Base-by-base conservation (phyloP, 164 flowering plant genomes). In the Vitis labrusca region DNA sequence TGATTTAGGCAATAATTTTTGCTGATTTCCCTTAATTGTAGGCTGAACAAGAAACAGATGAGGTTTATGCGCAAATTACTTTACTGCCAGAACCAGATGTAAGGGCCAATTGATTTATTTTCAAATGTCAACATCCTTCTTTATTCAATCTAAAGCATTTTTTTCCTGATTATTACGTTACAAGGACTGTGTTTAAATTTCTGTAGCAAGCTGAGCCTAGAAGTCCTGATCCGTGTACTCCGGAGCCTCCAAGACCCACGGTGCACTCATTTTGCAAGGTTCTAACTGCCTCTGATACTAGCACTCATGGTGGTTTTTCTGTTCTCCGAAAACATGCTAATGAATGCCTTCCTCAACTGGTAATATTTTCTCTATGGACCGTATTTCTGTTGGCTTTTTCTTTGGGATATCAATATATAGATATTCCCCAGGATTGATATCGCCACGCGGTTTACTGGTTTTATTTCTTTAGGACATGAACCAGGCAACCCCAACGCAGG, bases 21-120 rank as follows among this genome's bases (percentile, higher is more conserved):
- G 23, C 6, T 65, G 27, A 11, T 51, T 70, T 53, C 13, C 50
- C 49, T 32, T 54, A 29, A 74, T 72, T 77, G 32, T 79, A 92
- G 97, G 95, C 92, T 16, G 97, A 92, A 67, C 85, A 86, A 71
- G 97, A 91, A 61, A 87, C 88, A 10, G 94, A 91, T 79, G 97
- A 91, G 76, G 97, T 89, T 57, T 92, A 89, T 78, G 91, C 91
- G 3, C 95, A 92, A 64, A 89, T 90, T 60, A 86, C 94, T 69
- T 80, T 92, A 71, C 66, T 77, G 27, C 93, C 97, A 5, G 95
- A 89, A 61, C 11, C 73, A 53, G 84, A 85, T 78, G 97, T 92
- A 81, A 85, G 88, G 59, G 50, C 9, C 53, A 37, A 15, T 30
- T 19, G 0, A 9, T 6, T 55, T 68, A 17, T 17, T 30, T 59